Conservation (phyloP, 2,329 filamentous ascomycete genomes). For the Fusarium incarnatum region DNA sequence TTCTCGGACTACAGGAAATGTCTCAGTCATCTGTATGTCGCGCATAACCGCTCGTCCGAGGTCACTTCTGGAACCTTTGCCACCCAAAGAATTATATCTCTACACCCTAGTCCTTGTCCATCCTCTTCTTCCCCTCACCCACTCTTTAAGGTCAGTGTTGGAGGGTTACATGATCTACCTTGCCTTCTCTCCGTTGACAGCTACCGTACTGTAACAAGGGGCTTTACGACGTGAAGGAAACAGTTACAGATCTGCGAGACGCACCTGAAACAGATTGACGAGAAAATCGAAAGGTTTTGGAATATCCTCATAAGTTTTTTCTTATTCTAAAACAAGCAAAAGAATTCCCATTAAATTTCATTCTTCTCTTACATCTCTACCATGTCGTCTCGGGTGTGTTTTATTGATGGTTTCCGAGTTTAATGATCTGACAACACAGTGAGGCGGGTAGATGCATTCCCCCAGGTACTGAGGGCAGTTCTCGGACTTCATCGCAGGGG, state of each 20-base stretch:
- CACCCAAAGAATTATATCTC: slow-evolving; percentile 13
- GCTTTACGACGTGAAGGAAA: slow-evolving; percentile 3
- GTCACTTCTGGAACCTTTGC: slow-evolving; percentile 7
- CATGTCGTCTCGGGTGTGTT: slow-evolving; percentile 8
- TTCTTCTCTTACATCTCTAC: background rate
- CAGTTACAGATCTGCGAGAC: slow-evolving; percentile 18
- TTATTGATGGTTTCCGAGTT: background rate
- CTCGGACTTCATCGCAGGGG: slow-evolving; percentile 1
- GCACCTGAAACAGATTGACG: slow-evolving; percentile 19
- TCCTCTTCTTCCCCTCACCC: background rate
- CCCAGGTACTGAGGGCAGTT: background rate
- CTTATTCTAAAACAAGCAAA: background rate
- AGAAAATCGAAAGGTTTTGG: slow-evolving; percentile 27
- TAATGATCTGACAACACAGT: slow-evolving; percentile 30
- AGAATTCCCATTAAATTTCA: background rate
- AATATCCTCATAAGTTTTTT: slow-evolving; percentile 15
- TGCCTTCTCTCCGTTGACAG: background rate
- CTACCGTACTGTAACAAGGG: background rate
- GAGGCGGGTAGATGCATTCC: slow-evolving; percentile 1
- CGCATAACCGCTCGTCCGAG: slow-evolving; percentile 27
- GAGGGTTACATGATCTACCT: slow-evolving; percentile 27
- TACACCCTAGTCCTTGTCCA: slow-evolving; percentile 16
- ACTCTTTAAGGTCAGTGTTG: slow-evolving; percentile 5
- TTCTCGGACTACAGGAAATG: slow-evolving; percentile 17
- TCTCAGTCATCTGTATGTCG: slow-evolving; percentile 26